Evolutionary conservation across 768 basidiomycete genomes (phyloP).

Genomic region (Trametes cubensis): DNA sequence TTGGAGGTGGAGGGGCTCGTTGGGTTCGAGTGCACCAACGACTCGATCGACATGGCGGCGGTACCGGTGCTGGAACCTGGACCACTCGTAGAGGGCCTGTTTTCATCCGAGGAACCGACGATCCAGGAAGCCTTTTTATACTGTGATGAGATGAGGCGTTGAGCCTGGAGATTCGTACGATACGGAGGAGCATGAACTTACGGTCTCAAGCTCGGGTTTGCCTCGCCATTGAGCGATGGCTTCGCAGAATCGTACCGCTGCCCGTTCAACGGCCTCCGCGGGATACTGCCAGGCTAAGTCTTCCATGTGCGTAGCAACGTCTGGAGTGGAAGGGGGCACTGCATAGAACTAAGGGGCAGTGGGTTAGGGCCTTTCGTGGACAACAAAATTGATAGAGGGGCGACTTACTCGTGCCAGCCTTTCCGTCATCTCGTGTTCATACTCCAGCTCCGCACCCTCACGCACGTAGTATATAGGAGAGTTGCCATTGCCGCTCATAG

Average conservation of each 20-base stretch:
- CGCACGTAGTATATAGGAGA: constrained; percentile 36
- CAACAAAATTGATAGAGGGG: constrained; percentile 1
- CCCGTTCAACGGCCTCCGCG: constrained; percentile 78
- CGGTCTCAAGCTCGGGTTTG: constrained; percentile 81
- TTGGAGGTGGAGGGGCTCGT: constrained; percentile 48
- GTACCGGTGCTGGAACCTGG: constrained; percentile 31
- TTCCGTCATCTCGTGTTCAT: constrained; percentile 73
- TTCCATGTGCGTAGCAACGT: constrained; percentile 80
- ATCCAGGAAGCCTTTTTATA: constrained; percentile 37
- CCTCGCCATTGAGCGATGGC: constrained; percentile 83
- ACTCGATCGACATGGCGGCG: constrained; percentile 59
- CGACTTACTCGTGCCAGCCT: constrained; percentile 65
- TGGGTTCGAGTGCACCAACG: constrained; percentile 71
- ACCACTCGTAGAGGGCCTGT: constrained; percentile 40
- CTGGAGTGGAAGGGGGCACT: constrained; percentile 68
- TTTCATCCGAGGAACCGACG: constrained; percentile 55
- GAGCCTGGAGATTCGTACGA: background rate
- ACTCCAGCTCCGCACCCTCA: constrained; percentile 68
- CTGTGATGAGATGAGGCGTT: constrained; percentile 13
- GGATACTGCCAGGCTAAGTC: constrained; percentile 78
- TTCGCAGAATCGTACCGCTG: constrained; percentile 78
- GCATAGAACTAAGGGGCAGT: constrained; percentile 64
- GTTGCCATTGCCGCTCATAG: constrained; percentile 36
- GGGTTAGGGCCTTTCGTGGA: constrained; percentile 10
- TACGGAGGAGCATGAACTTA: constrained; percentile 32